These are phyloP conservation scores for Globisporangium orthogonon DNA, from an alignment of 352 stramenopile genomes.

Conservation along the genomic window DNA sequence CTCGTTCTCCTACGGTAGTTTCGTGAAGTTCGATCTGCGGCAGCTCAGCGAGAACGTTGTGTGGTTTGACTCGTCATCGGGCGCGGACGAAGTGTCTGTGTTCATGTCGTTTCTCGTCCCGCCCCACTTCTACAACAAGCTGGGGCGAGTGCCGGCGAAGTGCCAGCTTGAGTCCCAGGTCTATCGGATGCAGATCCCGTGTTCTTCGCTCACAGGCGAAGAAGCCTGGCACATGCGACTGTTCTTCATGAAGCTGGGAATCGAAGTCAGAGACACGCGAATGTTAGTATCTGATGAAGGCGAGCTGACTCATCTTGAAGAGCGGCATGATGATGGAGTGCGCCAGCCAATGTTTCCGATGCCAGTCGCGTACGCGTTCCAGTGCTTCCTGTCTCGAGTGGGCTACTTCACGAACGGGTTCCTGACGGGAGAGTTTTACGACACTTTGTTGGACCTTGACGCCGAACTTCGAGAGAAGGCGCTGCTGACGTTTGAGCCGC, in stretches of 20 bases:
- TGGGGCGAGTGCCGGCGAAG: constrained; percentile 21
- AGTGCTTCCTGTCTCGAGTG: constrained; percentile 43
- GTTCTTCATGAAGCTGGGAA: constrained; percentile 37
- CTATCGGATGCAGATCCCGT: constrained; percentile 16
- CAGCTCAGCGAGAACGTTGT: constrained; percentile 31
- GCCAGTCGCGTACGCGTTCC: constrained; percentile 40
- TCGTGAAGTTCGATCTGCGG: constrained; percentile 39
- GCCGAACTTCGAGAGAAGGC: constrained; percentile 34
- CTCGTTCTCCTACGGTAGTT: constrained; percentile 11
- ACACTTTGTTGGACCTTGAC: constrained; percentile 23
- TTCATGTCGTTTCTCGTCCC: constrained; percentile 33
- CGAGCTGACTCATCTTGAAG: constrained; percentile 22
- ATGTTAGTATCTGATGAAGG: constrained; percentile 25
- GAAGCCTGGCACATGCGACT: constrained; percentile 37
- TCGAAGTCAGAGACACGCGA: constrained; percentile 43
- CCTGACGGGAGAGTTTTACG: constrained; percentile 30
- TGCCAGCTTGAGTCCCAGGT: constrained; percentile 34
- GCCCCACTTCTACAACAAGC: constrained; percentile 27
- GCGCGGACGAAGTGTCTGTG: constrained; percentile 12
- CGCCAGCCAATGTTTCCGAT: constrained; percentile 8
- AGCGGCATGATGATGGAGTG: neutral
- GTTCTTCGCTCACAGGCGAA: neutral
- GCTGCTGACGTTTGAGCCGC: constrained; percentile 31
- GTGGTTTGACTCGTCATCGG: constrained; percentile 36
- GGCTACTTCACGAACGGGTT: constrained; percentile 40